A percentile compares a stretch with the other conserved stretches of the same genome.
Evolutionary conservation across 2,329 filamentous ascomycete genomes (phyloP).

Genomic region (Podosphaera aphanis): DNA sequence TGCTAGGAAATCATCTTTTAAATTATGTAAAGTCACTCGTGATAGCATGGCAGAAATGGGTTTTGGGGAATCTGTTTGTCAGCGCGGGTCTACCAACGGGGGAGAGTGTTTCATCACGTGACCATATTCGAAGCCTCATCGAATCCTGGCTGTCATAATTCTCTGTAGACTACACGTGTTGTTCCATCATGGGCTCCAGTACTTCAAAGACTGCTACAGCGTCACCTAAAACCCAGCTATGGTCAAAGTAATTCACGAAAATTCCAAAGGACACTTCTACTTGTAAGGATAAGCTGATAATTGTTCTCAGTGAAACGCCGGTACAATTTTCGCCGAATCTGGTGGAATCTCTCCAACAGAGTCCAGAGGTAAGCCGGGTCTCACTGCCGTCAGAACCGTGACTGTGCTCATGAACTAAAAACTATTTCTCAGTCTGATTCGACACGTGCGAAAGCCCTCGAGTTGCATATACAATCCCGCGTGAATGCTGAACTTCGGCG

Average conservation of each 20-base stretch:
- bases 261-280: background rate
- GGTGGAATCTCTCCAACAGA: conserved; percentile 61
- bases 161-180: background rate
- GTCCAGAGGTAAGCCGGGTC: conserved; percentile 45
- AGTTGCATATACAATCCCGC: conserved; percentile 72
- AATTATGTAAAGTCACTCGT: background rate
- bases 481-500: conserved; percentile 67
- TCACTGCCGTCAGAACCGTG: background rate
- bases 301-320: conserved; percentile 28
- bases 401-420: conserved; percentile 1
- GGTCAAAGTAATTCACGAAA: conserved; percentile 9
- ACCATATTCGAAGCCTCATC: background rate
- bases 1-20: background rate
- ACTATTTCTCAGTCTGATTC: conserved; percentile 47
- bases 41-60: background rate
- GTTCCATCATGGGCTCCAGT: conserved; percentile 13
- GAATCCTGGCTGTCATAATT: background rate
- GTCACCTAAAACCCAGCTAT: conserved; percentile 12
- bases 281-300: conserved; percentile 3
- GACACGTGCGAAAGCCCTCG: conserved; percentile 59
- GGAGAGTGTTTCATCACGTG: too few relatives aligned
- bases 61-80: too few relatives aligned
- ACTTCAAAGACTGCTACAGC: conserved; percentile 12
- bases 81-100: too few relatives aligned
- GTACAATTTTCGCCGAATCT: conserved; percentile 59